Conservation (phyloP, 2,329 filamentous ascomycete genomes). For the Verticillium zaregamsianum region DNA sequence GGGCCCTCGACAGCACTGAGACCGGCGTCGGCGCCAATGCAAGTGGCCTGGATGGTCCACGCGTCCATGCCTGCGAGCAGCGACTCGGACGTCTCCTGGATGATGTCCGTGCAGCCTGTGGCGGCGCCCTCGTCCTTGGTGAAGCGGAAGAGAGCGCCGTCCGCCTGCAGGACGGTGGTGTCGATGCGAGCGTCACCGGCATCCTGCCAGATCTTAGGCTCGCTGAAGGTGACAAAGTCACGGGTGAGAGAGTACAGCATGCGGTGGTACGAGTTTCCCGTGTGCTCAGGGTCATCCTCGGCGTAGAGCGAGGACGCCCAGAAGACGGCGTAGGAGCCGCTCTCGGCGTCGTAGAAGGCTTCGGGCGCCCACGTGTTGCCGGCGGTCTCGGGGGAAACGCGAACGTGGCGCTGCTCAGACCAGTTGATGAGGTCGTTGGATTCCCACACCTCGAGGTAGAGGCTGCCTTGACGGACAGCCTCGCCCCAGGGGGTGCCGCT, state of each 20-base stretch:
- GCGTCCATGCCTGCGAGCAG: conserved; percentile 34
- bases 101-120: conserved; percentile 50
- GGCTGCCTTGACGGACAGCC: conserved; percentile 41
- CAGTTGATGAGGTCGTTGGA: conserved; percentile 45
- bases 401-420: conserved; percentile 44
- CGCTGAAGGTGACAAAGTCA: conserved; percentile 46
- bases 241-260: conserved; percentile 48
- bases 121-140: conserved; percentile 49
- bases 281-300: conserved; percentile 33
- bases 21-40: conserved; percentile 47
- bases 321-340: conserved; percentile 39
- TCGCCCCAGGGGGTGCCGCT: conserved; percentile 48
- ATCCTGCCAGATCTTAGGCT: conserved; percentile 46
- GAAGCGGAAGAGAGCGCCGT: conserved; percentile 43
- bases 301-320: conserved; percentile 41
- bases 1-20: conserved; percentile 46
- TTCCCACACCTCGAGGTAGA: conserved; percentile 51
- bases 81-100: conserved; percentile 42
- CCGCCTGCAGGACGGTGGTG: conserved; percentile 42
- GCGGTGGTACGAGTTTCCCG: conserved; percentile 41
- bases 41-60: conserved; percentile 41
- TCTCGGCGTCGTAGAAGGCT: conserved; percentile 41
- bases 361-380: conserved; percentile 53
- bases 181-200: conserved; percentile 47
- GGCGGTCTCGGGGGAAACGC: conserved; percentile 42